These are phyloP conservation scores for Elaeis guineensis DNA, from an alignment of 176 grass and related monocot genomes.

Conservation along the genomic window DNA sequence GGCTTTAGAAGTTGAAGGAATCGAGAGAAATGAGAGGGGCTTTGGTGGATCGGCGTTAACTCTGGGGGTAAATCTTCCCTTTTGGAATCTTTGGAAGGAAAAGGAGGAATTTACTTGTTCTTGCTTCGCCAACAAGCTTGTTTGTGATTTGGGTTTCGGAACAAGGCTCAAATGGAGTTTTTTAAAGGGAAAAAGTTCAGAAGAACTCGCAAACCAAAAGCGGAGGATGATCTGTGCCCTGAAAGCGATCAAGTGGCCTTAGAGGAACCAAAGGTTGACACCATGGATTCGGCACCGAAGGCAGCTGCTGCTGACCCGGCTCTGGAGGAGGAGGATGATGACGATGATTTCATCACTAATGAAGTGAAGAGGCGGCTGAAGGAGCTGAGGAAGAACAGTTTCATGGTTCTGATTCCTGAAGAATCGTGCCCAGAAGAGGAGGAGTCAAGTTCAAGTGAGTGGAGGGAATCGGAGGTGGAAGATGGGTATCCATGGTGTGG, in stretches of 20 bases:
- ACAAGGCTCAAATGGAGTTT: conserved; percentile 52
- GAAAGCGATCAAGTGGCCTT: conserved; percentile 16
- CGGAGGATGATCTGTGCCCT: conserved; percentile 4
- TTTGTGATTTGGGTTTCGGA: background rate
- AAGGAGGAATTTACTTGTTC: conserved; percentile 3
- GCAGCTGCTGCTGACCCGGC: background rate
- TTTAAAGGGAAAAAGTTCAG: conserved; percentile 65
- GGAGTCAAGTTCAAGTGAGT: conserved; percentile 55
- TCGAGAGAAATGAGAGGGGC: no score
- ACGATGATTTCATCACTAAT: conserved; percentile 73
- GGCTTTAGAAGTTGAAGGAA: no score
- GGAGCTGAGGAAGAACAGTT: conserved; percentile 77
- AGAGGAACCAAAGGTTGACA: conserved; percentile 8
- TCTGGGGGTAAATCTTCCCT: background rate
- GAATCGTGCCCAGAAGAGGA: conserved; percentile 48
- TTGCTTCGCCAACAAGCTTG: background rate
- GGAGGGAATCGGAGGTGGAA: conserved; percentile 31
- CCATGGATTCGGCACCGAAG: conserved; percentile 24
- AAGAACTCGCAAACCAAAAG: conserved; percentile 27
- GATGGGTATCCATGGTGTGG: conserved; percentile 39
- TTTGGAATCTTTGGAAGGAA: background rate
- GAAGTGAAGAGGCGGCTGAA: conserved; percentile 94
- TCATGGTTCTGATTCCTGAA: conserved; percentile 93
- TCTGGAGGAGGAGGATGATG: conserved; percentile 27
- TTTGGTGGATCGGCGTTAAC: no score